Base-by-base conservation (phyloP, 2,329 filamentous ascomycete species). In the Cladorrhinum sp. region DNA sequence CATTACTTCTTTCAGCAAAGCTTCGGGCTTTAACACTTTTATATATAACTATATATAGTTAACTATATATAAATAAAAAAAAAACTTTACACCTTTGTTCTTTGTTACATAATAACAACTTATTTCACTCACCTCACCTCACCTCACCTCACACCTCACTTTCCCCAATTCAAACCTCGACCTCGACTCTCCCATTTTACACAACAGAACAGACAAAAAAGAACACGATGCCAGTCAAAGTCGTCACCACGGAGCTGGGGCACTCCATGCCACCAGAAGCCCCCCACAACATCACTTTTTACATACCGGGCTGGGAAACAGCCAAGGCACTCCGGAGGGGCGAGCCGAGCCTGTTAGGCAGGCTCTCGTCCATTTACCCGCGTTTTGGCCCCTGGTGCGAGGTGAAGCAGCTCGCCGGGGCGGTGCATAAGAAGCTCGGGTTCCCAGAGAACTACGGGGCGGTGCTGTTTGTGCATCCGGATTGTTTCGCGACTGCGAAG, bases 241-340 rank as follows among this genome's bases (percentile, higher is more conserved):
- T 60, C 23, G 67, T 72, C 62, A 71, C 69, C 59, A 70, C 69
- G 23, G 62, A 64, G n/a, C 73, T 78, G 39, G 80, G 79, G 14
- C 72, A 78, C 60, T 80, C 79, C 16, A 69, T 80, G 2, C 79
- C 80, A 1, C 80, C 80, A 1, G 73, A 80, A 55, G 76, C 74
- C 1, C 74, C 77, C 0, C 80, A 82, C 65, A 77, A 76, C 62
- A 74, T 82, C 70, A 78, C 80, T 56, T 71, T 75, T 58, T 79
- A 82, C 65, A 30, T 75, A 1, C 77, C 76, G 0, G 75, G 75
- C 23, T 82, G 79, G 79, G 71, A 77, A 6, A 66, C 71, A 6
- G 70, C 71, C n/a, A 65, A 73, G 50, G 67, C 67, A 3, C 64
- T 82, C 33, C 88, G 79, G 8, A 74, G 79, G 7, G 78, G 78